A percentile compares a stretch with the other conserved stretches of the same genome.
phyloP scores from a whole-genome alignment of 2,329 filamentous ascomycete genomes.

The Pestalotiopsis sp. region DNA sequence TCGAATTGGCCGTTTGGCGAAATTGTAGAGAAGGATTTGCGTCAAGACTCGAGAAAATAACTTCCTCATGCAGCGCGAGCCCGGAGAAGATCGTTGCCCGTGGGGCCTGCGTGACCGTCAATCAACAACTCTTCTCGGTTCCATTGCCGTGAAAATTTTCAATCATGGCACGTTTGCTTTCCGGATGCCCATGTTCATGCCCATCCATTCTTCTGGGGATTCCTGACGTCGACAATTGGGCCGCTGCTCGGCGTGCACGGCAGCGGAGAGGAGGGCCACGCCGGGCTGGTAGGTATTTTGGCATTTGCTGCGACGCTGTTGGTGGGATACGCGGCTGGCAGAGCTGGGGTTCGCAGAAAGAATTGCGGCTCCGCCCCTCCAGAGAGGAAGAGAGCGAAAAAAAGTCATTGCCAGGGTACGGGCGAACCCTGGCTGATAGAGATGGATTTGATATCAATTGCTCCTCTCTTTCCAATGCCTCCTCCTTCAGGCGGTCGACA shows the following conservation, averaged over 20 bases:
- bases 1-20: not conserved
- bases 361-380: slow-evolving; percentile 5
- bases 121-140: not conserved
- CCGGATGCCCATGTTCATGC: not conserved
- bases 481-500: not conserved
- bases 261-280: not conserved
- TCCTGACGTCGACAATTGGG: not conserved
- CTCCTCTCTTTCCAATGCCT: not conserved
- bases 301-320: not conserved
- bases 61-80: not conserved
- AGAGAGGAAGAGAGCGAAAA: not conserved
- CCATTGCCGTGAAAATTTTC: not conserved
- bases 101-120: not conserved
- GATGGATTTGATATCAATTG: not conserved
- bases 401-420: not conserved
- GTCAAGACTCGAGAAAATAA: not conserved
- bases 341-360: not conserved
- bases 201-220: not conserved
- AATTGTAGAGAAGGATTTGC: not conserved
- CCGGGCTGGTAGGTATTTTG: not conserved
- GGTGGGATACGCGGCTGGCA: not conserved
- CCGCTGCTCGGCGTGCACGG: not conserved
- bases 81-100: not conserved
- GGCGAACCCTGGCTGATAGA: not conserved
- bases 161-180: not conserved